Conservation (phyloP, 495 filamentous ascomycete genomes). For the Terfezia boudieri region DNA sequence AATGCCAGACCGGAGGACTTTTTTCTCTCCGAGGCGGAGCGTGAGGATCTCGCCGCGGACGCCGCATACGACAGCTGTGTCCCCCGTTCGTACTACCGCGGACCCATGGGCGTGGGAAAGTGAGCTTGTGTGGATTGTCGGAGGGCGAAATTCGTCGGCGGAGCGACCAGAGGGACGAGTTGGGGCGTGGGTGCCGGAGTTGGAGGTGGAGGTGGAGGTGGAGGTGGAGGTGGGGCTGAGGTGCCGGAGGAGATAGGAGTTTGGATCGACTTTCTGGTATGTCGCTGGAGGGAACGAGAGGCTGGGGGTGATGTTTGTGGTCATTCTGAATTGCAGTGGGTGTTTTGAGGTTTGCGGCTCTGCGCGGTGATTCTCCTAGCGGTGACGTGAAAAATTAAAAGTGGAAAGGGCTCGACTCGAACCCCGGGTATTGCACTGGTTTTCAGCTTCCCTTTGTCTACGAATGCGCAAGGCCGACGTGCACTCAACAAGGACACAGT, state of each 20-base stretch:
- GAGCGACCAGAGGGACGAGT: constrained; percentile 58
- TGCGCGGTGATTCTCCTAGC: no score
- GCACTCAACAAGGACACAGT: no score
- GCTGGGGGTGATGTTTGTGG: neutral
- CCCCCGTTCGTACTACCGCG: constrained; percentile 65
- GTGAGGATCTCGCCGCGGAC: constrained; percentile 68
- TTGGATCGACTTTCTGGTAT: constrained; percentile 76
- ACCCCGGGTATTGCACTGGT: no score
- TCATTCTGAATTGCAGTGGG: no score
- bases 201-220: neutral
- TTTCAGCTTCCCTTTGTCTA: no score
- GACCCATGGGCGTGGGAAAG: constrained; percentile 74
- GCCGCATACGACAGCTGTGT: constrained; percentile 81
- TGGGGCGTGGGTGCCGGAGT: constrained; percentile 8
- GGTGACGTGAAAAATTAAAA: neutral
- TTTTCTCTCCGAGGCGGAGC: constrained; percentile 10
- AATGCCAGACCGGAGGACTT: constrained; percentile 4
- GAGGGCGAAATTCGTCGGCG: constrained; percentile 42
- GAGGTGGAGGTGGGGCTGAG: constrained; percentile 32
- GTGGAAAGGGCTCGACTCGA: neutral
- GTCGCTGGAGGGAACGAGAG: constrained; percentile 56
- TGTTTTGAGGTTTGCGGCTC: no score
- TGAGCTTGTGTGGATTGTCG: constrained; percentile 51
- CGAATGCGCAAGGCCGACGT: no score
- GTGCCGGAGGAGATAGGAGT: constrained; percentile 71